Conservation (phyloP, 1,284 basidiomycete species). For the Fomitiporia mediterranea region DNA sequence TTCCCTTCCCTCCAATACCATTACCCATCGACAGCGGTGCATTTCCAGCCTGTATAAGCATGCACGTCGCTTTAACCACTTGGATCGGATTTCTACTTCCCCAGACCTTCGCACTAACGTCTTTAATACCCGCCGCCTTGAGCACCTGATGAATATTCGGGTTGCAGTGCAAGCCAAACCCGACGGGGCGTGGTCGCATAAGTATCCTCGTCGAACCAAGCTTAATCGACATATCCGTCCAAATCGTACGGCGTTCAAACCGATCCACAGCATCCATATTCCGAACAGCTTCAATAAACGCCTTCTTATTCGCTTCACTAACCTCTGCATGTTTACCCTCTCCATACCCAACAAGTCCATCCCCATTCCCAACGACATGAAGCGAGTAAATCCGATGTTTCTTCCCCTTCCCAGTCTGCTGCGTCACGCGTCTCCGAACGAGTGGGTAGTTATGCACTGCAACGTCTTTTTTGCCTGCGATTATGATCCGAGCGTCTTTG, state of each 20-base stretch:
- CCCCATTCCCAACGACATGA: conserved; percentile 80
- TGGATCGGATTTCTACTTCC: conserved; percentile 82
- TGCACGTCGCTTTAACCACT: conserved; percentile 53
- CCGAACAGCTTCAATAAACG: conserved; percentile 71
- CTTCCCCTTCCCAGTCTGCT: conserved; percentile 87
- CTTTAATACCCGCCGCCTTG: conserved; percentile 91
- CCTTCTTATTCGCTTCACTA: conserved; percentile 58
- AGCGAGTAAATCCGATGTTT: conserved; percentile 63
- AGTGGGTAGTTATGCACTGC: conserved; percentile 56
- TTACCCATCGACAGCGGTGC: conserved; percentile 74
- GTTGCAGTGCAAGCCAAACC: conserved; percentile 90
- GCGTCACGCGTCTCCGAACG: conserved; percentile 58
- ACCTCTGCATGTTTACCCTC: conserved; percentile 75
- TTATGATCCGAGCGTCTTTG: conserved; percentile 23
- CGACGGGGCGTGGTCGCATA: conserved; percentile 85
- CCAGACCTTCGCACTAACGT: conserved; percentile 91
- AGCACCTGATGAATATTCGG: conserved; percentile 86
- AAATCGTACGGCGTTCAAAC: conserved; percentile 88
- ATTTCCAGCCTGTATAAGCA: conserved; percentile 67
- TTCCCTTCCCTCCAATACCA: conserved; percentile 66
- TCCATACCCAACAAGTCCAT: conserved; percentile 88
- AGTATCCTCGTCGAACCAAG: conserved; percentile 83
- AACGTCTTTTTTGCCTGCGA: conserved; percentile 18
- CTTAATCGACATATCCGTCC: conserved; percentile 83
- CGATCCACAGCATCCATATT: conserved; percentile 89